These are phyloP conservation scores for Aaosphaeria arxii DNA, from an alignment of 2,329 filamentous ascomycete genomes.

Conservation along the genomic window DNA sequence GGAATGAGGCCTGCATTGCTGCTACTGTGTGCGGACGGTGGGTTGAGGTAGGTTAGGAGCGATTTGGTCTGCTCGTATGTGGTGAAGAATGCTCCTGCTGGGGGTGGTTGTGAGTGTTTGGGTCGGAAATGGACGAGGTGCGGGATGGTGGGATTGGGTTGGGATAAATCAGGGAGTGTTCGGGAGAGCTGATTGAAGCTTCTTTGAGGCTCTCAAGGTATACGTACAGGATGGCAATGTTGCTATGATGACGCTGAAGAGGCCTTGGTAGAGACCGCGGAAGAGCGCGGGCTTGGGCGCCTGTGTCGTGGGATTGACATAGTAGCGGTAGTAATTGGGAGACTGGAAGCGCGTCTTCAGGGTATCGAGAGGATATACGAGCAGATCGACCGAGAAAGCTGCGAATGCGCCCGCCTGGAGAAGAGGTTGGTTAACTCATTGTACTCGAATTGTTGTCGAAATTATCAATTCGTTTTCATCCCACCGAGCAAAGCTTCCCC, in stretches of 20 bases:
- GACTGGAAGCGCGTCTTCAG: slow-evolving; percentile 85
- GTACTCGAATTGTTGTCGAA: background rate
- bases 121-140: too few relatives aligned
- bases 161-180: too few relatives aligned
- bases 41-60: slow-evolving; percentile 53
- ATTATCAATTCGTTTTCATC: background rate
- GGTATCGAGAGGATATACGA: slow-evolving; percentile 86
- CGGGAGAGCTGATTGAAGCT: too few relatives aligned
- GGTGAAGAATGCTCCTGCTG: slow-evolving; percentile 83
- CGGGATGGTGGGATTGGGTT: too few relatives aligned
- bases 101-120: background rate
- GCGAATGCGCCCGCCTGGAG: slow-evolving; percentile 78
- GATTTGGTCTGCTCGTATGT: slow-evolving; percentile 79
- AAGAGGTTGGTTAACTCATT: background rate
- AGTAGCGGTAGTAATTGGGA: slow-evolving; percentile 68
- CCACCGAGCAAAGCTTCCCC: background rate
- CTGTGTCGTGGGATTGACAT: slow-evolving; percentile 56
- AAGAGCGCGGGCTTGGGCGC: slow-evolving; percentile 58
- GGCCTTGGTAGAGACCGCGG: slow-evolving; percentile 78
- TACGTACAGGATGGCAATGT: slow-evolving; percentile 76
- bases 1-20: slow-evolving; percentile 52
- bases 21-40: slow-evolving; percentile 32
- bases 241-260: slow-evolving; percentile 79
- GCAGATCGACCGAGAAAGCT: slow-evolving; percentile 79
- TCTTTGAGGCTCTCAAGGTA: background rate